A percentile compares a stretch with the other conserved stretches of the same genome.
Conservation (phyloP, 768 basidiomycete species). For the Boletus tomentosulus region DNA sequence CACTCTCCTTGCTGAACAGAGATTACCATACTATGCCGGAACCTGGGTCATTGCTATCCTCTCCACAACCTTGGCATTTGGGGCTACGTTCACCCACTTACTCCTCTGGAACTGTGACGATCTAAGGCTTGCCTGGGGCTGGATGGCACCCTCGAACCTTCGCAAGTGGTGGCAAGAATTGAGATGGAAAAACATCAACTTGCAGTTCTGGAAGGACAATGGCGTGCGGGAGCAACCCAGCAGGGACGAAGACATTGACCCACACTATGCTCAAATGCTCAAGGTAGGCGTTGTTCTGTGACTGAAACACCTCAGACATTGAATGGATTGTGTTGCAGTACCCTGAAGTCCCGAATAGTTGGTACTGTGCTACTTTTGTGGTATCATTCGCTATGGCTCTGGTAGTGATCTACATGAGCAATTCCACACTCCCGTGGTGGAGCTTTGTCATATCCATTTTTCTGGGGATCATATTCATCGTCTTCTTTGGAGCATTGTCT, state of each 20-base stretch:
- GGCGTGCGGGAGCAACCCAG: conserved; percentile 24
- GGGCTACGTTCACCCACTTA: conserved; percentile 47
- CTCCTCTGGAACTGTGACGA: conserved; percentile 52
- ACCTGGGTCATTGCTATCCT: conserved; percentile 23
- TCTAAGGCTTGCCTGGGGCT: conserved; percentile 43
- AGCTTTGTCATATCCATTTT: conserved; percentile 48
- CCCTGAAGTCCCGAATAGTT: conserved; percentile 30
- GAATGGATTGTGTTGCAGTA: conserved; percentile 20
- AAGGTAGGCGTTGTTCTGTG: conserved; percentile 28
- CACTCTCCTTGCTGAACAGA: conserved; percentile 42
- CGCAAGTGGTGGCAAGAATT: background rate
- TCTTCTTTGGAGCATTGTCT: conserved; percentile 51
- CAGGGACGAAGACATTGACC: conserved; percentile 42
- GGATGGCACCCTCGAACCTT: conserved; percentile 28
- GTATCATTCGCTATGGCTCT: conserved; percentile 45
- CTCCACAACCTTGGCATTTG: conserved; percentile 28
- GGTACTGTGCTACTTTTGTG: conserved; percentile 29
- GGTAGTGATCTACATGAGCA: conserved; percentile 48
- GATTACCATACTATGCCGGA: conserved; percentile 29
- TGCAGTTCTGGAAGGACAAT: conserved; percentile 33
- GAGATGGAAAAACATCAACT: conserved; percentile 33
- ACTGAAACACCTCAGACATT: background rate
- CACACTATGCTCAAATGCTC: conserved; percentile 52
- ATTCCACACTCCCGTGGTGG: conserved; percentile 59
- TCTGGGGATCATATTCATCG: conserved; percentile 45